Conservation (phyloP, 2,329 filamentous ascomycete genomes). For the Fusarium fracticaudum region DNA sequence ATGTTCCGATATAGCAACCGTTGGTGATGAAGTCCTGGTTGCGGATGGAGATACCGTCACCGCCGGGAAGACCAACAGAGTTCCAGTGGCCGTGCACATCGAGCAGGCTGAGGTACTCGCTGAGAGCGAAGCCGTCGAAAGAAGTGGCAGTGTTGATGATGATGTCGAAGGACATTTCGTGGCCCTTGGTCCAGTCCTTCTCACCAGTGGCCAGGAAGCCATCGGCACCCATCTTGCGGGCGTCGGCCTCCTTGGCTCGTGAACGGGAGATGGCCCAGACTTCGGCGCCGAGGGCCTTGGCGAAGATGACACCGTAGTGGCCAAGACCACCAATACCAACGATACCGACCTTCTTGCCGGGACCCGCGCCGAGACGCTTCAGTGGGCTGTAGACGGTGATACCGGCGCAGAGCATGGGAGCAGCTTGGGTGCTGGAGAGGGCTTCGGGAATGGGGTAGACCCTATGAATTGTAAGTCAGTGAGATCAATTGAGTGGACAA, state of each 20-base stretch:
- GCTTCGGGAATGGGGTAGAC: conserved; percentile 79
- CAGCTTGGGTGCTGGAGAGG: conserved; percentile 69
- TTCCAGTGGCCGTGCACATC: conserved; percentile 86
- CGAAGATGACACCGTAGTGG: conserved; percentile 76
- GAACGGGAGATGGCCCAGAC: conserved; percentile 70
- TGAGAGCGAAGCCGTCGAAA: conserved; percentile 73
- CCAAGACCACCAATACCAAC: conserved; percentile 78
- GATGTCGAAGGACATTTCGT: conserved; percentile 75
- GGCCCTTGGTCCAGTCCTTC: conserved; percentile 65
- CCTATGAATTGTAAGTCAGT: conserved; percentile 48
- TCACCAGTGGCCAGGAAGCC: conserved; percentile 68
- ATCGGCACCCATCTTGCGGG: conserved; percentile 66
- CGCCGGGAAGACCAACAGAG: conserved; percentile 81
- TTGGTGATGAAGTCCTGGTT: conserved; percentile 80
- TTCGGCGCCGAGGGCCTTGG: conserved; percentile 72
- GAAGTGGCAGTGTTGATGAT: conserved; percentile 80
- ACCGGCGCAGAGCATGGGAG: conserved; percentile 86
- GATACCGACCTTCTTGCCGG: conserved; percentile 81
- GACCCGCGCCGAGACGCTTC: conserved; percentile 77
- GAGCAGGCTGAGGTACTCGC: conserved; percentile 78
- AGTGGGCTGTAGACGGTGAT: conserved; percentile 83
- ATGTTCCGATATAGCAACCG: conserved; percentile 76
- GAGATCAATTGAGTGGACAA: background rate
- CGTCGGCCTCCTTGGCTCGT: conserved; percentile 69
- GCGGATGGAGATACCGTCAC: conserved; percentile 75